Evolutionary conservation across 1,284 basidiomycete species (phyloP).

Genomic region (Pyrrhoderma lamaoense): DNA sequence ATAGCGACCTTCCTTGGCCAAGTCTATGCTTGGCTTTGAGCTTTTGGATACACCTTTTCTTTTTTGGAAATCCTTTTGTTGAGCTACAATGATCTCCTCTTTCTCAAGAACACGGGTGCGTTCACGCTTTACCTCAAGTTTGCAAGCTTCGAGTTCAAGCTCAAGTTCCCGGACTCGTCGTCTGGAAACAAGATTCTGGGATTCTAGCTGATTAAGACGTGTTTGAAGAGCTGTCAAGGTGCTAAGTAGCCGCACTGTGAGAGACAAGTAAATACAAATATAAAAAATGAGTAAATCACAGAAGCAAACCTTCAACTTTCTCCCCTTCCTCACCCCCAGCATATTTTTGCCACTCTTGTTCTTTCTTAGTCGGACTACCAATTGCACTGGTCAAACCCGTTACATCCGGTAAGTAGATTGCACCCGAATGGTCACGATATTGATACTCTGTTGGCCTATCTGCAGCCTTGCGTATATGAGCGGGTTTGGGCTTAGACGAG

Average conservation of each 20-base stretch:
- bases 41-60: slow-evolving; percentile 21
- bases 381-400: slow-evolving; percentile 73
- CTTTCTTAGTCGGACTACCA: slow-evolving; percentile 54
- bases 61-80: slow-evolving; percentile 29
- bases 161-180: slow-evolving; percentile 77
- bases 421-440: slow-evolving; percentile 1
- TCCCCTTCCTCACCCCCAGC: slow-evolving; percentile 35
- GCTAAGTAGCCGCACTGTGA: slow-evolving; percentile 47
- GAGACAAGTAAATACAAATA: slow-evolving; percentile 4
- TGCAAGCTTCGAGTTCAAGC: slow-evolving; percentile 70
- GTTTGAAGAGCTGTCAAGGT: slow-evolving; percentile 58
- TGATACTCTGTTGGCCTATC: slow-evolving; percentile 2
- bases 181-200: slow-evolving; percentile 73
- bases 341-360: slow-evolving; percentile 44
- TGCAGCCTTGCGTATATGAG: slow-evolving; percentile 1
- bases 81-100: slow-evolving; percentile 37
- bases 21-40: slow-evolving; percentile 27
- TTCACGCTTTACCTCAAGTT: slow-evolving; percentile 61
- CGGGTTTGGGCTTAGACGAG: background rate
- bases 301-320: slow-evolving; percentile 49
- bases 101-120: slow-evolving; percentile 53
- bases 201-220: slow-evolving; percentile 63
- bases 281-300: background rate
- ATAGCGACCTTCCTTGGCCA: slow-evolving; percentile 44
- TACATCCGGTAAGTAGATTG: slow-evolving; percentile 63